A percentile compares a stretch with the other conserved stretches of the same genome.
These are phyloP conservation scores for Fomitopsis pinicola DNA, from an alignment of 1,284 basidiomycete genomes.

Conservation along the genomic window DNA sequence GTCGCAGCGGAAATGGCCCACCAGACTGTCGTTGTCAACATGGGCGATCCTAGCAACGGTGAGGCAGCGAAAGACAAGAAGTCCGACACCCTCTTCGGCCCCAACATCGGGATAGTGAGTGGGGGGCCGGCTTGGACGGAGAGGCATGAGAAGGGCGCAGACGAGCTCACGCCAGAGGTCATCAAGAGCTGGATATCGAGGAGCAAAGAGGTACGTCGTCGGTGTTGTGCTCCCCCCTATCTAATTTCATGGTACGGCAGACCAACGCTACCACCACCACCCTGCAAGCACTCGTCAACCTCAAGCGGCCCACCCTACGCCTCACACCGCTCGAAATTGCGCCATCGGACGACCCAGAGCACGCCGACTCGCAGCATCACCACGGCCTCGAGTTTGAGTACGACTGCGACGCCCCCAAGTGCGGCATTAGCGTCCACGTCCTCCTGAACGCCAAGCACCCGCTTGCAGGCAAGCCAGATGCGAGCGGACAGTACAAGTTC, in stretches of 20 bases:
- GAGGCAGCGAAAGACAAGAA: constrained; percentile 35
- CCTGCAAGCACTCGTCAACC: constrained; percentile 85
- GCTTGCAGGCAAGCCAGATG: constrained; percentile 34
- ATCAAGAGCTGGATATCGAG: constrained; percentile 80
- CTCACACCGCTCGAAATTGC: constrained; percentile 60
- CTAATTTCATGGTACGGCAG: constrained; percentile 32
- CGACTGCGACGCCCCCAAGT: constrained; percentile 83
- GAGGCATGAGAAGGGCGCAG: constrained; percentile 41
- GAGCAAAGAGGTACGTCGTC: constrained; percentile 69
- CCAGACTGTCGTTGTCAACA: constrained; percentile 35
- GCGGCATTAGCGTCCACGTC: constrained; percentile 71
- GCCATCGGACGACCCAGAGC: constrained; percentile 37
- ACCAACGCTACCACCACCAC: constrained; percentile 81
- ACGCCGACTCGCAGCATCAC: constrained; percentile 45
- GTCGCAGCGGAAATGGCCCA: constrained; percentile 43
- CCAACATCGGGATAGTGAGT: constrained; percentile 56
- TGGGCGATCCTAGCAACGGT: constrained; percentile 23
- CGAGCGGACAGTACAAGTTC: constrained; percentile 44
- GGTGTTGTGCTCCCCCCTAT: neutral
- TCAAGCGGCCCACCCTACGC: constrained; percentile 79
- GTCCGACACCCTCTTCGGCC: constrained; percentile 61
- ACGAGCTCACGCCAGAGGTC: constrained; percentile 72
- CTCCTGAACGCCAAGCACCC: constrained; percentile 60
- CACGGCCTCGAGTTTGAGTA: constrained; percentile 86
- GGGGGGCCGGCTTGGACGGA: constrained; percentile 42